Evolutionary conservation across 2,329 filamentous ascomycete genomes (phyloP), one percentile per base, ranked within the genome.

Genomic region (Exserohilum rostratum): DNA sequence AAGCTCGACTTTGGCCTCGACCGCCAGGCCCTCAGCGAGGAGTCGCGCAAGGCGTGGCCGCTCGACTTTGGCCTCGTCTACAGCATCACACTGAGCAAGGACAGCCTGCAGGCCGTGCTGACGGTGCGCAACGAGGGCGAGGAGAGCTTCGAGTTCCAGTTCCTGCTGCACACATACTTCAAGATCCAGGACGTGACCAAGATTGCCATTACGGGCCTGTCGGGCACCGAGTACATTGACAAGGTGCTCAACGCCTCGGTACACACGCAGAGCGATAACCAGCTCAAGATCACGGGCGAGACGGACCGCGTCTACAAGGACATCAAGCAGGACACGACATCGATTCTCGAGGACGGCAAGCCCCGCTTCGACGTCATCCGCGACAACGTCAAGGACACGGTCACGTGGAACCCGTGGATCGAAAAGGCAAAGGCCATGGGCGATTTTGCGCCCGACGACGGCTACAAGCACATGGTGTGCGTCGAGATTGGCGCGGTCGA

Each of bases 1-100:
- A 97, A 96, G 83, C 87, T 99, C 57, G 95, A 99, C 79, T 98
- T 99, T 76, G 95, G 93, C 25, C 87, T 99, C 31, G 91, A 89
- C 46, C 84, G 86, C 25, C 82, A 84, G 46, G 89, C 88, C 70
- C 80, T 98, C 53, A 84, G 83, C 62, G 86, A 88, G 0, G 84
- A 87, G 38, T 83, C 85, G 63, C 86, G 85, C 71, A 83, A 85
- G 66, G 84, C 87, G 20, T 99, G 95, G 95, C 88, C 90, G 2
- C 89, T 89, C 71, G 87, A 90, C 60, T 99, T 99, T 74, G 90
- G 89, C 4, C 83, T 98, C 46, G 89, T 97, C 51, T 99, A 99
- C 82, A 96, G 90, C 69, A 91, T 99, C 55, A 96, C 90, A 2
- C 80, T 99, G 62, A 86, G 86, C 59, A 87, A 84, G 64, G 87